A percentile compares a stretch with the other conserved stretches of the same genome.
Evolutionary conservation across 495 filamentous ascomycete genomes (phyloP).

Genomic region (Staphylotrichum tortipilum): DNA sequence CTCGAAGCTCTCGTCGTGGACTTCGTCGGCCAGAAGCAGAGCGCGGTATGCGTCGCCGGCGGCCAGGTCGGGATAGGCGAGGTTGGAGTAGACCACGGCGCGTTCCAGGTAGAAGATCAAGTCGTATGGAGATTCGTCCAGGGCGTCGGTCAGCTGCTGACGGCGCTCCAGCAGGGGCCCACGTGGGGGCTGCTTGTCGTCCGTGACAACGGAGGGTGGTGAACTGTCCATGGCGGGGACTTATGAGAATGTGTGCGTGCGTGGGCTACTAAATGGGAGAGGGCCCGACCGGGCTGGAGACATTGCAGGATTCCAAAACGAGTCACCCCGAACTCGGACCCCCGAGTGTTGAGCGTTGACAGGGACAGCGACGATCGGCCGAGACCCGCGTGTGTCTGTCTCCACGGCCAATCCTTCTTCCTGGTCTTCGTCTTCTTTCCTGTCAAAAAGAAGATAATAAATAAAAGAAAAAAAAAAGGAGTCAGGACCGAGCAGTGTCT

Average conservation of each 20-base stretch:
- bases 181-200: slow-evolving; percentile 28
- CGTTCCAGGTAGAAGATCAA: slow-evolving; percentile 67
- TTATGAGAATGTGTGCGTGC: neutral
- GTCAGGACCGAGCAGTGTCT: too few species aligned
- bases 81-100: slow-evolving; percentile 57
- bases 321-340: neutral
- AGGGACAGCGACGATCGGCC: too few species aligned
- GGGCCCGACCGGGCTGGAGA: neutral
- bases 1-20: slow-evolving; percentile 58
- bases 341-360: too few species aligned
- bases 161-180: slow-evolving; percentile 38
- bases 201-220: slow-evolving; percentile 17
- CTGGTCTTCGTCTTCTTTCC: neutral
- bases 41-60: slow-evolving; percentile 87
- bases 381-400: too few species aligned
- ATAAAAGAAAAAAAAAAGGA: too few species aligned
- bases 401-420: too few species aligned
- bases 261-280: neutral
- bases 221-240: slow-evolving; percentile 30
- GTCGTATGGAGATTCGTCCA: slow-evolving; percentile 60
- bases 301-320: slow-evolving; percentile 5
- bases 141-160: slow-evolving; percentile 37
- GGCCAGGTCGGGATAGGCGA: slow-evolving; percentile 84
- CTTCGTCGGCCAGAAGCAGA: slow-evolving; percentile 74
- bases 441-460: too few species aligned